Evolutionary conservation across 306 rosid species (phyloP).

Genomic region (Cucurbita maxima): DNA sequence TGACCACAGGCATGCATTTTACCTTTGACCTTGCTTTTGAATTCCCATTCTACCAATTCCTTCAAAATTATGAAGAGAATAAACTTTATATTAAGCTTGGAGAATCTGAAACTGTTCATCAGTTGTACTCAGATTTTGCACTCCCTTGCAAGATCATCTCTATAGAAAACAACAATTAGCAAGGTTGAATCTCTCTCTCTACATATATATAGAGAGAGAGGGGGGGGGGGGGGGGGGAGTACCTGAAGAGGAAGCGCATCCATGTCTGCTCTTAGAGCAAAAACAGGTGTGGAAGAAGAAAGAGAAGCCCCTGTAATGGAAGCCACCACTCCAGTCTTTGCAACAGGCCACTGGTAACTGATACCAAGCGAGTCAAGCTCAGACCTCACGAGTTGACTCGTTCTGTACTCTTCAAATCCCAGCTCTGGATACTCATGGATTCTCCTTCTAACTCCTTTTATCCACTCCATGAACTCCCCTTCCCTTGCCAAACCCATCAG

Average conservation of each 20-base stretch:
- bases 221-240: background rate
- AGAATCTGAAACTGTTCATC: background rate
- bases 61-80: slow-evolving; percentile 6
- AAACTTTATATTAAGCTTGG: background rate
- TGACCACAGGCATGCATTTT: slow-evolving; percentile 46
- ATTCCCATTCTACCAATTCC: slow-evolving; percentile 40
- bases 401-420: slow-evolving; percentile 24
- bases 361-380: slow-evolving; percentile 30
- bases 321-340: slow-evolving; percentile 28
- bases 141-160: background rate
- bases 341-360: slow-evolving; percentile 25
- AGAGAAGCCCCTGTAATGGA: slow-evolving; percentile 3
- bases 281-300: slow-evolving; percentile 18
- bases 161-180: background rate
- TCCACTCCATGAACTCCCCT: slow-evolving; percentile 24
- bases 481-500: slow-evolving; percentile 19
- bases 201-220: background rate
- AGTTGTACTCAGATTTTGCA: background rate
- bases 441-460: slow-evolving; percentile 25
- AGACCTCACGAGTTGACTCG: slow-evolving; percentile 26
- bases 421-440: slow-evolving; percentile 32
- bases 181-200: background rate
- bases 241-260: slow-evolving; percentile 28
- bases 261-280: slow-evolving; percentile 36
- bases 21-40: slow-evolving; percentile 34